phyloP scores from a whole-genome alignment of 441 rosid genomes.

The Pelargonium australe region DNA sequence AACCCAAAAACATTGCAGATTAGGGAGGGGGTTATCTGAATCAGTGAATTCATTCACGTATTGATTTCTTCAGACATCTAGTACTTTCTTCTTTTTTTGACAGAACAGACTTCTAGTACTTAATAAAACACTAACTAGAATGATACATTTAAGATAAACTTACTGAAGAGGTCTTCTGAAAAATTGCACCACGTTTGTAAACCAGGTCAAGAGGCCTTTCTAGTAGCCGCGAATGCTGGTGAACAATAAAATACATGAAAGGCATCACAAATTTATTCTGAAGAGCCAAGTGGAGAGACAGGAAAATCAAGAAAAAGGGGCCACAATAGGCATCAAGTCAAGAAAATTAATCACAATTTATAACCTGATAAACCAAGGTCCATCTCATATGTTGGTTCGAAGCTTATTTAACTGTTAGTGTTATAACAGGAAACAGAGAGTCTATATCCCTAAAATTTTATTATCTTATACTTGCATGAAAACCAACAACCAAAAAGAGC shows the following conservation, averaged over 20 bases:
- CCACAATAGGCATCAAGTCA: background rate
- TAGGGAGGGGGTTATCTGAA: constrained; percentile 14
- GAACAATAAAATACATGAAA: constrained; percentile 13
- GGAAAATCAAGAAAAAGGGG: constrained; percentile 7
- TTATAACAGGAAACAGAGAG: background rate
- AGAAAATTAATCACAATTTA: background rate
- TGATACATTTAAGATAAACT: constrained; percentile 31
- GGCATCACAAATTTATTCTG: background rate
- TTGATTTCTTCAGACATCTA: background rate
- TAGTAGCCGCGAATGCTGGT: constrained; percentile 71
- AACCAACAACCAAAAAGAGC: constrained; percentile 2
- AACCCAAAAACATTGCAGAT: constrained; percentile 28
- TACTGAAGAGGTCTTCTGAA: constrained; percentile 68
- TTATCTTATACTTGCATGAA: constrained; percentile 6
- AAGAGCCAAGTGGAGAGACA: constrained; percentile 9
- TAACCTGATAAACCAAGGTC: background rate
- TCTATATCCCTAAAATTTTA: background rate
- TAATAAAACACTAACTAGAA: background rate
- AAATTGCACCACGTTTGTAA: constrained; percentile 61
- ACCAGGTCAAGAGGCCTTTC: constrained; percentile 84
- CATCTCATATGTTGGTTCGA: background rate
- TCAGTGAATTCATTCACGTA: constrained; percentile 16
- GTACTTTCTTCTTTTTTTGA: too few species aligned
- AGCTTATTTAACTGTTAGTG: constrained; percentile 4
- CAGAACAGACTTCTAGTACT: background rate